phyloP scores from a whole-genome alignment of 306 rosid species.

The Prunus kanzakura region DNA sequence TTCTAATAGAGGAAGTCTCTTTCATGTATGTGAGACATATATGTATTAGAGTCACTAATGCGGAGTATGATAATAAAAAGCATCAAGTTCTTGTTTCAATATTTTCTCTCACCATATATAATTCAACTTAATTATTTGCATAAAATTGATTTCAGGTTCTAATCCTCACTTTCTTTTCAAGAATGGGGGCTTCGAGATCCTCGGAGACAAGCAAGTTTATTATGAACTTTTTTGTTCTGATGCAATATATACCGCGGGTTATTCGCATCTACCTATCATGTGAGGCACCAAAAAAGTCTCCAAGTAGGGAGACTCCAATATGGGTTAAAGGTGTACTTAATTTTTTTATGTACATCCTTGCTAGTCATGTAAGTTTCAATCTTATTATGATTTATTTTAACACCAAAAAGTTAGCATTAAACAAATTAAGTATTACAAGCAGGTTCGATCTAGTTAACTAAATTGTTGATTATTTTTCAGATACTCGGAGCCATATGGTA shows the following conservation, averaged over 20 bases:
- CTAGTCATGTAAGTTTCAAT: constrained; percentile 17
- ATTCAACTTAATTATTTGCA: too few relatives aligned
- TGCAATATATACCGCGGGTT: constrained; percentile 26
- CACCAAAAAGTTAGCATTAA: too few relatives aligned
- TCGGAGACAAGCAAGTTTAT: constrained; percentile 2
- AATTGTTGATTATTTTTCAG: not conserved
- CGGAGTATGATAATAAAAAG: too few relatives aligned
- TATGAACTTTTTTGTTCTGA: constrained; percentile 12
- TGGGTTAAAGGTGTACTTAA: constrained; percentile 19
- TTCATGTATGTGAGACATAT: too few relatives aligned
- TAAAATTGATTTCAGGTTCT: not conserved
- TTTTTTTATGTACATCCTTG: constrained; percentile 27
- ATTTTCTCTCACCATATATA: too few relatives aligned
- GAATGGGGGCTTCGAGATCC: constrained; percentile 7
- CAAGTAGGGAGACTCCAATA: not conserved
- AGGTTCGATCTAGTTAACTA: not conserved
- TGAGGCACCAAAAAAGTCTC: not conserved
- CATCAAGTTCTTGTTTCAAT: too few relatives aligned
- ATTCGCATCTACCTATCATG: constrained; percentile 14
- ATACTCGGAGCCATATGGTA: constrained; percentile 30
- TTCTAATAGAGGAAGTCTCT: too few relatives aligned
- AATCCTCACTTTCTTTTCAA: not conserved
- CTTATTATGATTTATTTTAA: not conserved
- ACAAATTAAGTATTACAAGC: too few relatives aligned
- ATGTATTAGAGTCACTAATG: too few relatives aligned